Evolutionary conservation across 805 yeast species (phyloP).

Genomic region (Lipomyces orientalis): DNA sequence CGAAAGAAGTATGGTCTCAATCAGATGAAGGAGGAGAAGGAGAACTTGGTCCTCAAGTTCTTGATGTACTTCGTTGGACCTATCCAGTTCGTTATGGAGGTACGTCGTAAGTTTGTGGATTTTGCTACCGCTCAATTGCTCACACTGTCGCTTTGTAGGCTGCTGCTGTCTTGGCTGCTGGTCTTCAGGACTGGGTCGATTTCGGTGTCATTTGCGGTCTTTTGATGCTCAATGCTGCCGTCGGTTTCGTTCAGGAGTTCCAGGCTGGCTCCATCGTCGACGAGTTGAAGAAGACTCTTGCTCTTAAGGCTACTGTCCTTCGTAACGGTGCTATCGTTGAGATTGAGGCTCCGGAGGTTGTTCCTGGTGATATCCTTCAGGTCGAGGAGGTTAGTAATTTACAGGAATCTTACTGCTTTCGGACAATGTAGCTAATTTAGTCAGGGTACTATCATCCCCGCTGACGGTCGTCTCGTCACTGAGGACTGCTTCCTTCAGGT

Average conservation of each 20-base stretch:
- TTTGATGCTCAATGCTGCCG: constrained; percentile 82
- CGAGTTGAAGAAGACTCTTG: constrained; percentile 92
- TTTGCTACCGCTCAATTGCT: not conserved
- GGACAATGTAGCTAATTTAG: not conserved
- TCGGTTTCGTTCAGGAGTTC: constrained; percentile 96
- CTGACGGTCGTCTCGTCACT: constrained; percentile 88
- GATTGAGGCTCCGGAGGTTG: constrained; percentile 81
- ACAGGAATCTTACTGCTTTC: no score
- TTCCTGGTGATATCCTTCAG: constrained; percentile 93
- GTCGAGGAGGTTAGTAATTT: constrained; percentile 64
- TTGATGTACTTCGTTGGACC: constrained; percentile 91
- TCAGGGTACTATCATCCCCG: constrained; percentile 82
- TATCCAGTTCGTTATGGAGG: constrained; percentile 93
- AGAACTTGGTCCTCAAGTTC: constrained; percentile 78
- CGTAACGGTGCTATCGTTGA: constrained; percentile 81
- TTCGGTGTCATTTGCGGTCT: constrained; percentile 96
- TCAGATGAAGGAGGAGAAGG: constrained; percentile 89
- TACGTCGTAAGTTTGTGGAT: constrained; percentile 14
- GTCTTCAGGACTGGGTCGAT: constrained; percentile 98
- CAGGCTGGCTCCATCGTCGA: constrained; percentile 98
- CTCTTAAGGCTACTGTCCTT: constrained; percentile 83
- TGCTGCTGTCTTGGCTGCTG: constrained; percentile 93
- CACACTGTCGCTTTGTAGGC: constrained; percentile 49
- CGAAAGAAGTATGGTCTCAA: constrained; percentile 89
- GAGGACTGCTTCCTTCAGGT: constrained; percentile 87